Conservation (phyloP, 1,284 basidiomycete species). For the Leccinum variabile region DNA sequence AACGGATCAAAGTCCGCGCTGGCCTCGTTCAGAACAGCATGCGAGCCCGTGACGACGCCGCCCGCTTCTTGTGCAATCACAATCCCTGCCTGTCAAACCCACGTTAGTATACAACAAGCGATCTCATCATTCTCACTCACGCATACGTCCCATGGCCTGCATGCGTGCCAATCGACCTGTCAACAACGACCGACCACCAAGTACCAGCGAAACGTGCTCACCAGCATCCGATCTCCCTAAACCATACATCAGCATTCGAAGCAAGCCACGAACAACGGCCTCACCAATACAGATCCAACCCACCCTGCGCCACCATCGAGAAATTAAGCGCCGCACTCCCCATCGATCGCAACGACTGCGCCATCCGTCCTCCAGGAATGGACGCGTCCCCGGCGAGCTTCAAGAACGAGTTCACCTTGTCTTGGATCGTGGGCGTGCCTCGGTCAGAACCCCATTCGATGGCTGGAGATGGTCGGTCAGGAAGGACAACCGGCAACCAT, state of each 20-base stretch:
- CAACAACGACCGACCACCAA: constrained; percentile 2
- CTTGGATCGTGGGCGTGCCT: constrained; percentile 51
- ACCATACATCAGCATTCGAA: neutral
- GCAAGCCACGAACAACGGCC: constrained; percentile 19
- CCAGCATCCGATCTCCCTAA: constrained; percentile 90
- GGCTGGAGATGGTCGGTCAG: constrained; percentile 42
- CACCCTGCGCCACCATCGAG: constrained; percentile 80
- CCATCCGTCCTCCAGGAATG: constrained; percentile 80
- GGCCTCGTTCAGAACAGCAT: constrained; percentile 48
- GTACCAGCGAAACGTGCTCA: constrained; percentile 29
- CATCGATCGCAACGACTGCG: constrained; percentile 79
- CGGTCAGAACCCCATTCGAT: constrained; percentile 95
- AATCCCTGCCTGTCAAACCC: constrained; percentile 66
- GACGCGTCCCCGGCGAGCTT: constrained; percentile 76
- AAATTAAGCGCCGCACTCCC: constrained; percentile 92
- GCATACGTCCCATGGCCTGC: constrained; percentile 82
- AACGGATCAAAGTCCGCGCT: constrained; percentile 41
- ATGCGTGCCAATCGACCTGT: neutral
- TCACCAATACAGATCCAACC: constrained; percentile 81
- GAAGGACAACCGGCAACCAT: neutral
- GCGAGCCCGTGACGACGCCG: constrained; percentile 72
- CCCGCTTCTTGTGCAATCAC: constrained; percentile 93
- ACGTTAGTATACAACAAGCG: neutral
- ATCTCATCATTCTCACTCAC: constrained; percentile 41
- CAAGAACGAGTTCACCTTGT: constrained; percentile 73